Percentiles rank a stretch among this genome's conserved stretches.
phyloP scores from a whole-genome alignment of 306 rosid species.

The Vigna mungo region DNA sequence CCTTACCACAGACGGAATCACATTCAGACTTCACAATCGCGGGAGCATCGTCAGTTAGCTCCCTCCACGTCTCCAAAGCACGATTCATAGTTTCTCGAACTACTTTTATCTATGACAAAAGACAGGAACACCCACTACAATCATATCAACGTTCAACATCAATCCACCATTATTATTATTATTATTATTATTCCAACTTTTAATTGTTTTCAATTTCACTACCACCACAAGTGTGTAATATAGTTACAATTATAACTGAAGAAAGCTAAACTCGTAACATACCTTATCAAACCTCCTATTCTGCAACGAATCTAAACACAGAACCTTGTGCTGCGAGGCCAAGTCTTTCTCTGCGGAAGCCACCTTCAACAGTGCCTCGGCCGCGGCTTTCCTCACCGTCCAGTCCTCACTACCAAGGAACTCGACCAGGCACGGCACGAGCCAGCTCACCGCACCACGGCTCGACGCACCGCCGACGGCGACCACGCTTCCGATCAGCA shows the following conservation, averaged over 20 bases:
- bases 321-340: constrained; percentile 60
- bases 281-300: constrained; percentile 95
- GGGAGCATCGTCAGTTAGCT: constrained; percentile 53
- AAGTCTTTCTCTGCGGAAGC: constrained; percentile 72
- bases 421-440: constrained; percentile 78
- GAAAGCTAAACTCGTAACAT: not conserved
- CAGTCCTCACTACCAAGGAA: constrained; percentile 83
- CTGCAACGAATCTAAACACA: constrained; percentile 79
- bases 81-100: constrained; percentile 91
- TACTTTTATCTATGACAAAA: constrained; percentile 76
- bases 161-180: not conserved
- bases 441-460: constrained; percentile 72
- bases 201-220: constrained; percentile 11
- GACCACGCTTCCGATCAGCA: constrained; percentile 73
- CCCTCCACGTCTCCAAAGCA: constrained; percentile 83
- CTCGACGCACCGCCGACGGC: constrained; percentile 82
- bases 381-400: constrained; percentile 90
- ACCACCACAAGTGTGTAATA: not conserved
- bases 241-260: constrained; percentile 21
- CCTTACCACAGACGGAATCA: constrained; percentile 60
- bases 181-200: not conserved
- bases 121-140: constrained; percentile 21
- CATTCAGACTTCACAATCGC: constrained; percentile 57
- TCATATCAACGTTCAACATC: constrained; percentile 12
- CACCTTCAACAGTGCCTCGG: constrained; percentile 82